Percentiles rank a stretch among this genome's conserved stretches.
Evolutionary conservation across 495 filamentous ascomycete genomes (phyloP).

Genomic region (Hypoxylon rickii): DNA sequence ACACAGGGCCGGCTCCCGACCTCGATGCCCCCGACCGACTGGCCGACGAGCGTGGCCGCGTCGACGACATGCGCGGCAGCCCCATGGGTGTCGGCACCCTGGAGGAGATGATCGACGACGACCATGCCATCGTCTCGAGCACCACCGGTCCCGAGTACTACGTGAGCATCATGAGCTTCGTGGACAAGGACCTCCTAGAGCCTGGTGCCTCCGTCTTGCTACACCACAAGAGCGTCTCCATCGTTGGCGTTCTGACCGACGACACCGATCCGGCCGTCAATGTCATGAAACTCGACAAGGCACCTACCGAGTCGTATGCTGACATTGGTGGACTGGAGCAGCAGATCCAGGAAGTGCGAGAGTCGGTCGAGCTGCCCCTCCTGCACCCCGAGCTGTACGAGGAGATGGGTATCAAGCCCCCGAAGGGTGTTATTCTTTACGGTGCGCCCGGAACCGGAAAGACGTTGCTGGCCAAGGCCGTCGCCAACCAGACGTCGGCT

Average conservation of each 20-base stretch:
- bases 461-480: slow-evolving; percentile 94
- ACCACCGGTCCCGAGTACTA: slow-evolving; percentile 99
- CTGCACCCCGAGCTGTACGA: slow-evolving; percentile 98
- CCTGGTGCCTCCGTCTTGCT: slow-evolving; percentile 94
- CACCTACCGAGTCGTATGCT: slow-evolving; percentile 96
- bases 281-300: slow-evolving; percentile 99
- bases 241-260: slow-evolving; percentile 96
- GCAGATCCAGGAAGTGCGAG: slow-evolving; percentile 97
- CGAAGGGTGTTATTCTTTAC: slow-evolving; percentile 99
- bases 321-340: slow-evolving; percentile 95
- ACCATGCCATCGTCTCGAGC: slow-evolving; percentile 97
- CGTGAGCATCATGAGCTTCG: slow-evolving; percentile 99
- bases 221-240: slow-evolving; percentile 97
- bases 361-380: slow-evolving; percentile 94
- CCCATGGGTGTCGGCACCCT: slow-evolving; percentile 98
- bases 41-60: slow-evolving; percentile 92
- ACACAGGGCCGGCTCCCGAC: slow-evolving; percentile 61
- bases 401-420: slow-evolving; percentile 99
- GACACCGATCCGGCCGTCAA: slow-evolving; percentile 95
- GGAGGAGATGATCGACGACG: slow-evolving; percentile 99
- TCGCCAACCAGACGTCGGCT: slow-evolving; percentile 97
- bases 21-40: slow-evolving; percentile 74
- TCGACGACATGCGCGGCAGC: slow-evolving; percentile 98
- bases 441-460: slow-evolving; percentile 97
- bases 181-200: slow-evolving; percentile 98